Evolutionary conservation across 208 protist genomes (phyloP).

Genomic region (Leishmania turanica): DNA sequence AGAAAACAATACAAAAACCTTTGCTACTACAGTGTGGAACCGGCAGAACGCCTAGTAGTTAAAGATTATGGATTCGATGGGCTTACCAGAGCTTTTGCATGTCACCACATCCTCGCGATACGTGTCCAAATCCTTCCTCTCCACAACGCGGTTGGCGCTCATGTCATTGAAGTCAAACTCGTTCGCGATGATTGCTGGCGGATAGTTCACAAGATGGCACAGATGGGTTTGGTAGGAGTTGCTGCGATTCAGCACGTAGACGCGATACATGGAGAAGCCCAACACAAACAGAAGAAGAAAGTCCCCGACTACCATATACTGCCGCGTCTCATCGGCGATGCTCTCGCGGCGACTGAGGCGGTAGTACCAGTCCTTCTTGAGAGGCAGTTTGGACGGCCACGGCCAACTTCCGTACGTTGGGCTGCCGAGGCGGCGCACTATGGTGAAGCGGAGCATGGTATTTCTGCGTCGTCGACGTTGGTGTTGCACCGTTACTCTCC

Average conservation of each 20-base stretch:
- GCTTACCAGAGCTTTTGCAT: constrained; percentile 44
- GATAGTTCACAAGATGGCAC: constrained; percentile 63
- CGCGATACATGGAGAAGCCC: constrained; percentile 61
- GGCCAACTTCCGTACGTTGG: constrained; percentile 85
- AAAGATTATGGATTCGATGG: constrained; percentile 81
- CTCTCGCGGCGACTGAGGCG: constrained; percentile 65
- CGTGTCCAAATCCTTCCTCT: constrained; percentile 59
- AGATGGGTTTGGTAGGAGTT: constrained; percentile 83
- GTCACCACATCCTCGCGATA: constrained; percentile 77
- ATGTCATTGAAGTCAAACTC: constrained; percentile 82
- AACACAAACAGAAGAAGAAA: constrained; percentile 64
- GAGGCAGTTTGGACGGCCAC: constrained; percentile 83
- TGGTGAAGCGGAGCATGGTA: constrained; percentile 45
- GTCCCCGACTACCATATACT: constrained; percentile 80
- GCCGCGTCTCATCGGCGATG: constrained; percentile 78
- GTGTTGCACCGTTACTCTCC: not conserved
- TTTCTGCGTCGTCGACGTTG: too few species aligned
- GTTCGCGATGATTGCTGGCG: constrained; percentile 88
- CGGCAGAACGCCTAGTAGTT: constrained; percentile 60
- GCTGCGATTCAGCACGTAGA: constrained; percentile 62
- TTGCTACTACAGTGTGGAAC: not conserved
- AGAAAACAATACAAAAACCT: not conserved
- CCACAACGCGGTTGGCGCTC: constrained; percentile 69
- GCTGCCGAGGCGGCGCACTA: constrained; percentile 47
- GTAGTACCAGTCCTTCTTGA: constrained; percentile 77